Base-by-base conservation (phyloP, 352 stramenopile species). In the Phytophthora sp. region DNA sequence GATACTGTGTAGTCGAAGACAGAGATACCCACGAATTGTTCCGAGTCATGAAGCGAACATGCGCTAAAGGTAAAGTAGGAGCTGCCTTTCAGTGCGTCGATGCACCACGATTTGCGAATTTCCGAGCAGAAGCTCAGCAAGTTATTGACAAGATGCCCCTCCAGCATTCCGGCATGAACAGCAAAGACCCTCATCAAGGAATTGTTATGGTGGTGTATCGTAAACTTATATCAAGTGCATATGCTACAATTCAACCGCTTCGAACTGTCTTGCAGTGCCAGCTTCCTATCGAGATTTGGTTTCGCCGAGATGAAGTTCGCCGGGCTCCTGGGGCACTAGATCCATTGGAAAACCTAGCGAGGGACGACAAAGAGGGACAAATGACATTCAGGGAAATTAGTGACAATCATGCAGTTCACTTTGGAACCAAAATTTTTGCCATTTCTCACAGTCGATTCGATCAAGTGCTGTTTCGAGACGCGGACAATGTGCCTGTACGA, bases 181-280 rank as follows among this genome's bases (percentile, higher is more conserved):
- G n/a, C n/a, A 10, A 39, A 34, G 7, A 6, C n/a, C 43, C 13
- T 20, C 39, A 41, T 24, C 9, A 6, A 45, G 82, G 82, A 20
- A 84, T 91, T 32, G 66, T 84, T 21, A 76, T 91, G 50, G 73
- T 85, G 4, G 72, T 89, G 24, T 89, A 91, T 61, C 75, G 76
- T 4, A 76, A 84, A 43, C 60, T 88, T 24, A 58, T 91, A 54
- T 70, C 78, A 12, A 89, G 79, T 18, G 80, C 73, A 9, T 91
- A 89, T 53, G 82, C 80, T 13, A 82, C 71, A 24, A 65, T 91
- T 18, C 62, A 69, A 1, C 35, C 50, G 17, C 66, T 92, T 17
- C 74, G 79, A 12, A 15, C 59, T 30, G 2, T 55, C 49, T 5
- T 45, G 9, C 34, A 43, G 8, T 92, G 80, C 48, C 43, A 60